Conservation (phyloP, 441 rosid genomes). For the Raphanus hybrid region DNA sequence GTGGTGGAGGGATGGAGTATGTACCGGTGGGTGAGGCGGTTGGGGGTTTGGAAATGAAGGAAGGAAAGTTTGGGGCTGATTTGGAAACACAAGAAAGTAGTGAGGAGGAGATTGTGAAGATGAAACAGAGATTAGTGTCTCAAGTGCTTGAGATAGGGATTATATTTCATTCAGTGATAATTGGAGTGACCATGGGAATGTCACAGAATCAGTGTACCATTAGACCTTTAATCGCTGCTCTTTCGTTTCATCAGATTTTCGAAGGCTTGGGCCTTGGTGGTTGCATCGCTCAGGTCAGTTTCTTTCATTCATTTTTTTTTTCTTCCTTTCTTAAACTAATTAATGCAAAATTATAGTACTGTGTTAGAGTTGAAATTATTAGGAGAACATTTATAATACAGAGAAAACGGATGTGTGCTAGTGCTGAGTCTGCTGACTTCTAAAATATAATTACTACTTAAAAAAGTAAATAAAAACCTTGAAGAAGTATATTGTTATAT, state of each 20-base stretch:
- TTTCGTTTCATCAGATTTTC: slow-evolving; percentile 90
- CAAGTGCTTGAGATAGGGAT: slow-evolving; percentile 95
- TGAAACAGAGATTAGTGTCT: slow-evolving; percentile 82
- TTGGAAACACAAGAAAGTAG: slow-evolving; percentile 42
- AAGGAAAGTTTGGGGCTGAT: slow-evolving; percentile 47
- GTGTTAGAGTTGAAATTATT: slow-evolving; percentile 12
- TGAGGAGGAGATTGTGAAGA: slow-evolving; percentile 54
- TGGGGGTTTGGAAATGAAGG: slow-evolving; percentile 41
- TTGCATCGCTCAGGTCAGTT: slow-evolving; percentile 89
- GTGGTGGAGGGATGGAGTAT: slow-evolving; percentile 45
- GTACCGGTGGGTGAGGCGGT: slow-evolving; percentile 45
- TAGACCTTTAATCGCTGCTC: slow-evolving; percentile 81
- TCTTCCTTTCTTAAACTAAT: not conserved
- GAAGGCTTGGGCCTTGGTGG: slow-evolving; percentile 98
- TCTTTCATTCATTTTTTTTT: not conserved
- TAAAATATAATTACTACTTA: not conserved
- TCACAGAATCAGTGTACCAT: slow-evolving; percentile 90
- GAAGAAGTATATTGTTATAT: not conserved
- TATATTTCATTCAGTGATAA: slow-evolving; percentile 87
- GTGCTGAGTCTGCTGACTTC: slow-evolving; percentile 16
- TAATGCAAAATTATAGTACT: not conserved
- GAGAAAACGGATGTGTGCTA: slow-evolving; percentile 1
- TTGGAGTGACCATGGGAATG: slow-evolving; percentile 94
- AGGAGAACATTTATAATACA: slow-evolving; percentile 1
- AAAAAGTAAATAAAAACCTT: not conserved